phyloP scores from a whole-genome alignment of 257 asterid genomes.

The Solanum raphanifolium region DNA sequence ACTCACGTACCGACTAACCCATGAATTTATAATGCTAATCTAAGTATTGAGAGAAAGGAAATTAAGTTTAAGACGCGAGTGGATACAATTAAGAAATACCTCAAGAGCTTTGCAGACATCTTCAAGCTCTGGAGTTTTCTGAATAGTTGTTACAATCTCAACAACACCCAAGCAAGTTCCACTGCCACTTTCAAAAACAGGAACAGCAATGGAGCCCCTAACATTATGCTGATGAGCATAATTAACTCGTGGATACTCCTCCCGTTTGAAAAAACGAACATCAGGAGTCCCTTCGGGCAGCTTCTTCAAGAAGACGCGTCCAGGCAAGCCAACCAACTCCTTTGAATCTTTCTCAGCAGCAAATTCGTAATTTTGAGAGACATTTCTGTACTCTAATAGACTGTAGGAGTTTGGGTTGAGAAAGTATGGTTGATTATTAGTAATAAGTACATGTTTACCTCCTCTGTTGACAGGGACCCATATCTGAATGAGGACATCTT shows the following conservation, averaged over 20 bases:
- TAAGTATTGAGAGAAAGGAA: not conserved
- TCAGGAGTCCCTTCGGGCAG: slow-evolving; percentile 81
- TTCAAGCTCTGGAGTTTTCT: slow-evolving; percentile 46
- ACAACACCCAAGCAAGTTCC: slow-evolving; percentile 74
- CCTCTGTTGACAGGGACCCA: slow-evolving; percentile 65
- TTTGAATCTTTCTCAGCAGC: slow-evolving; percentile 48
- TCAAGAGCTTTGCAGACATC: slow-evolving; percentile 61
- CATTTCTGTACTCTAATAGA: slow-evolving; percentile 45
- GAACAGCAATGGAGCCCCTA: slow-evolving; percentile 69
- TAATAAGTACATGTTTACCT: slow-evolving; percentile 50
- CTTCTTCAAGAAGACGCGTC: slow-evolving; percentile 67
- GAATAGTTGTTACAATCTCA: slow-evolving; percentile 58
- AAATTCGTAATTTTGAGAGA: slow-evolving; percentile 39
- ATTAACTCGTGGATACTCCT: slow-evolving; percentile 54
- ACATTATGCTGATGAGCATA: slow-evolving; percentile 45
- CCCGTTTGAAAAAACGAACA: slow-evolving; percentile 51
- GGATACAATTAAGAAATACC: slow-evolving; percentile 20
- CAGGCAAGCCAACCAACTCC: slow-evolving; percentile 52
- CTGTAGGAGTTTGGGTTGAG: slow-evolving; percentile 34
- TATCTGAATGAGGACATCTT: slow-evolving; percentile 55
- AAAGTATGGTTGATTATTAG: slow-evolving; percentile 51
- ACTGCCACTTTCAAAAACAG: slow-evolving; percentile 56
- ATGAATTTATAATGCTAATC: not conserved
- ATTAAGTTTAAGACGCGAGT: not conserved
- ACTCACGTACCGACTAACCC: not conserved